Base-by-base conservation (phyloP, 495 filamentous ascomycete genomes). In the Aspergillus ostianus region DNA sequence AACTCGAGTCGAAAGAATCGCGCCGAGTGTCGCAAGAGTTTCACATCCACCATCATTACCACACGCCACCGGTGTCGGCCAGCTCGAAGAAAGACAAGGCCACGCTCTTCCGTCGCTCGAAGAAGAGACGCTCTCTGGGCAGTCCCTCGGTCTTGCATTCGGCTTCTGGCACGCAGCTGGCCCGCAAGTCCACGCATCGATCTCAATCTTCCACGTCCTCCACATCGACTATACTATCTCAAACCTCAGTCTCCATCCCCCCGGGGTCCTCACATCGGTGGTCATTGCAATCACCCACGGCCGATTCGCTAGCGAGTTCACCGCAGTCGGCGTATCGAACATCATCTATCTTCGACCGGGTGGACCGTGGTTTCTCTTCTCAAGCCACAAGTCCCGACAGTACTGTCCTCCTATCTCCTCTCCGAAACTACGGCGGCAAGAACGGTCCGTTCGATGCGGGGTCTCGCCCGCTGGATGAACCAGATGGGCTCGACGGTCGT, bases 21-120 rank as follows among this genome's bases (percentile, higher is more conserved):
- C 73, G 74, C 10, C 73, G 81, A 41, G 68, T 84, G 3, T 85
- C 87, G 12, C 88, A 91, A 65, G 89, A 90, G 64, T 74, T 96
- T 44, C 93, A 97, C 66, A 88, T 97, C 46, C 92, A 97, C 67
- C 92, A 96, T 61, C 93, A 97, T 68, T 95, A 96, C 63, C 91
- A 96, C 61, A 82, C 88, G 41, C 79, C 85, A 50, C 80, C 74
- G 3, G 51, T 61, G 15, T 32, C 57, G 59, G 54, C 59, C 26
- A 46, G 46, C 12, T 26, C 65, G 5, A 68, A 85, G 67, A 84
- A 85, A 55, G 85, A 90, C 47, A 74, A 76, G 50, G 61, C 68
- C 0, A 57, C 75, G 13, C 64, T 71, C 21, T 65, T 77, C 44
- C 85, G 84, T 62, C 86, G 85, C 48, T 74, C 84, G 19, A 90